phyloP scores from a whole-genome alignment of 2,329 filamentous ascomycete species.

The Nannizzia gypsea region DNA sequence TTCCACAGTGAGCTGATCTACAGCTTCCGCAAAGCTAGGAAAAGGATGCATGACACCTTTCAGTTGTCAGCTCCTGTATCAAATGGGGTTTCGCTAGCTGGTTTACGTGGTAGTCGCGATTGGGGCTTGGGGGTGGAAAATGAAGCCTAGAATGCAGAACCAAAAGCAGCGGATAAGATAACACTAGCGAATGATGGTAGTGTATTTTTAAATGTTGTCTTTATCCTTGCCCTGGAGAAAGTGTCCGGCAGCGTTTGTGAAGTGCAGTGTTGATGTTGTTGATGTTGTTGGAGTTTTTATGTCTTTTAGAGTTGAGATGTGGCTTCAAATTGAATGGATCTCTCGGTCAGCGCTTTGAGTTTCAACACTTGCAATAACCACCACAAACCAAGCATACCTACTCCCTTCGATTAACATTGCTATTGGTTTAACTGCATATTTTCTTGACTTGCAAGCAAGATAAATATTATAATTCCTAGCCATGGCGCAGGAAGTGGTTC shows the following conservation, averaged over 20 bases:
- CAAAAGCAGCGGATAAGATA: not conserved
- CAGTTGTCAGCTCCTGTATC: not conserved
- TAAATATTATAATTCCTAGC: not conserved
- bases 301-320: not conserved
- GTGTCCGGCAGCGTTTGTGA: not conserved
- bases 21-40: conserved; percentile 27
- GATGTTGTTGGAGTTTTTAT: not conserved
- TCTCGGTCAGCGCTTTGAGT: not conserved
- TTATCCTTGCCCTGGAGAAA: not conserved
- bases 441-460: not conserved
- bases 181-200: not conserved
- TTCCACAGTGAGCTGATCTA: conserved; percentile 34
- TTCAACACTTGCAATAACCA: not conserved
- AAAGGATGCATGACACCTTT: conserved; percentile 23
- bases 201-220: not conserved
- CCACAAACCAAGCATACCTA: not conserved
- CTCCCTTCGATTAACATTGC: not conserved
- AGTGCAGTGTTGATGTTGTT: not conserved
- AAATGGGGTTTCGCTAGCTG: not conserved
- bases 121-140: no score
- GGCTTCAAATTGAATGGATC: not conserved
- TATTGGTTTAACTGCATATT: not conserved
- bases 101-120: no score
- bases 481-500: conserved; percentile 66
- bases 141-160: no score